phyloP scores from a whole-genome alignment of 1,139 yeast genomes.

The Geotrichum candidum region DNA sequence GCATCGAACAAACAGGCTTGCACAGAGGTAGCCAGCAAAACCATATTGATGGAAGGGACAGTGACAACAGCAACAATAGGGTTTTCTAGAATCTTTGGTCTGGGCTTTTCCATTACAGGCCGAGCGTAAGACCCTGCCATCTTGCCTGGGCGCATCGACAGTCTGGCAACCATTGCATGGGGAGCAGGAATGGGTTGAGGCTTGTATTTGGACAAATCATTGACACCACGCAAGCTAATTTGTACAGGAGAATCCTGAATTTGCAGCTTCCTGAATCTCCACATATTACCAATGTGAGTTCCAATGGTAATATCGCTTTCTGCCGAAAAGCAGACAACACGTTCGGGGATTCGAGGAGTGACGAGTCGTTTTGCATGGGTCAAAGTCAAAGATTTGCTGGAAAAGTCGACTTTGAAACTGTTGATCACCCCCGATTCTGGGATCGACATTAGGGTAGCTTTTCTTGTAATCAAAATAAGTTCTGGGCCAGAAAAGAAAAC shows the following conservation, averaged over 20 bases:
- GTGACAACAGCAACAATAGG: conserved; percentile 24
- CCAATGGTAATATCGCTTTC: conserved; percentile 55
- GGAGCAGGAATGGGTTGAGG: conserved; percentile 19
- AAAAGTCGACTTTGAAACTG: conserved; percentile 13
- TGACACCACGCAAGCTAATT: conserved; percentile 16
- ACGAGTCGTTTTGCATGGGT: conserved; percentile 49
- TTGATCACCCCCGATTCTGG: conserved; percentile 20
- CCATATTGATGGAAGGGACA: conserved; percentile 32
- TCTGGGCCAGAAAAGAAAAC: conserved; percentile 24
- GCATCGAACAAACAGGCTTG: conserved; percentile 53
- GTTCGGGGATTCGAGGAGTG: conserved; percentile 71
- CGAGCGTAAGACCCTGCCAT: conserved; percentile 2
- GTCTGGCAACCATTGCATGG: conserved; percentile 17
- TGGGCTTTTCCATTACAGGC: conserved; percentile 10
- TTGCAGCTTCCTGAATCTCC: conserved; percentile 52
- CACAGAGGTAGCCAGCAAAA: conserved; percentile 25
- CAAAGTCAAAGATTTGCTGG: conserved; percentile 29
- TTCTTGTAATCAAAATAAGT: conserved; percentile 23
- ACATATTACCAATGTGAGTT: conserved; percentile 56
- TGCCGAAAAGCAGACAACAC: conserved; percentile 53
- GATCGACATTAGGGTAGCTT: conserved; percentile 22
- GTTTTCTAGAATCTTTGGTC: conserved; percentile 19
- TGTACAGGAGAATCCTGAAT: conserved; percentile 37
- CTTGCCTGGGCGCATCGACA: conserved; percentile 12
- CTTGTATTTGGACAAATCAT: conserved; percentile 17